phyloP scores from a whole-genome alignment of 2,329 filamentous ascomycete species.

The Elsinoe batatas region DNA sequence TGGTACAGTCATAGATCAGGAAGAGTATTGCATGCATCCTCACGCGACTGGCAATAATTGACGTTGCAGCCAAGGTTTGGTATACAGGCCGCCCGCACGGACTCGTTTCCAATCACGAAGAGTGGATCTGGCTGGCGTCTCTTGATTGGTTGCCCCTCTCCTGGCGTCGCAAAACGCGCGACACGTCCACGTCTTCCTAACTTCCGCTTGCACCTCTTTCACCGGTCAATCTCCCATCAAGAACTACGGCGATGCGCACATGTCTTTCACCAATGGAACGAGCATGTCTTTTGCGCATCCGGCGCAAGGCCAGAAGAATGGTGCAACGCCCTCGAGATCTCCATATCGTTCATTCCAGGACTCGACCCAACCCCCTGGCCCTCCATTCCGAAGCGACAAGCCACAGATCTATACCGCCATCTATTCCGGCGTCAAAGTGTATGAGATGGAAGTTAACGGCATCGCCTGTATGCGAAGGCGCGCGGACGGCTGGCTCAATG shows the following conservation, averaged over 20 bases:
- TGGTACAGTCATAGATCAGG: not conserved
- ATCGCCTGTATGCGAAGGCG: slow-evolving; percentile 93
- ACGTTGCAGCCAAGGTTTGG: not conserved
- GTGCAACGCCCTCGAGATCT: slow-evolving; percentile 9
- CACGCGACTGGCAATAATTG: not conserved
- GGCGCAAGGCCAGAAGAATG: slow-evolving; percentile 5
- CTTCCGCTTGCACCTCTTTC: not conserved
- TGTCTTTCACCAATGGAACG: not conserved
- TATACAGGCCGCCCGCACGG: not conserved
- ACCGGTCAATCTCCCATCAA: slow-evolving; percentile 8
- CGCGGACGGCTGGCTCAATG: slow-evolving; percentile 93
- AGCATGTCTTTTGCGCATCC: slow-evolving; percentile 10
- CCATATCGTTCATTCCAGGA: slow-evolving; percentile 10
- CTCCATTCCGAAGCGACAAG: slow-evolving; percentile 22
- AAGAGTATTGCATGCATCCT: too few relatives aligned
- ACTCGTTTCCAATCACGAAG: not conserved
- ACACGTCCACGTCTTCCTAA: slow-evolving; percentile 10
- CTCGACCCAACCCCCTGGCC: slow-evolving; percentile 6
- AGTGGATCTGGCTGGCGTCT: not conserved
- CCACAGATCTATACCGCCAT: slow-evolving; percentile 56
- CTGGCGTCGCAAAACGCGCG: slow-evolving; percentile 2
- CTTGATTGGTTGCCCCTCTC: not conserved
- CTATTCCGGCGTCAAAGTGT: slow-evolving; percentile 91
- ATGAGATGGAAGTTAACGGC: slow-evolving; percentile 95
- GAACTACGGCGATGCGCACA: slow-evolving; percentile 9